These are phyloP conservation scores for Pestalotiopsis fici DNA, from an alignment of 2,329 filamentous ascomycete genomes.

Conservation along the genomic window DNA sequence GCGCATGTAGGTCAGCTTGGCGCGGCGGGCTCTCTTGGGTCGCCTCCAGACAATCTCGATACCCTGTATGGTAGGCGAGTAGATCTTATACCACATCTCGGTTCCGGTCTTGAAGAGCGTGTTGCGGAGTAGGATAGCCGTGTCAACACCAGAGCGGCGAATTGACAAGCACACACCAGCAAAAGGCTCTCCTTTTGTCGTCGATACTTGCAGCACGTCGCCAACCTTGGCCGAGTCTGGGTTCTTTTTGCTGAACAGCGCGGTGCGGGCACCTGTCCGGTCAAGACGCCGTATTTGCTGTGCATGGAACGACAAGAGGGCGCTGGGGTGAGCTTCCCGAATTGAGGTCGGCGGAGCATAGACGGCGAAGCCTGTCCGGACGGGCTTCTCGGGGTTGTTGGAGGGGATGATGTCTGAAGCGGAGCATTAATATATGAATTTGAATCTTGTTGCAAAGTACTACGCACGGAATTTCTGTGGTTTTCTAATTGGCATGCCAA, in stretches of 20 bases:
- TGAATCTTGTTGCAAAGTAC: slow-evolving; percentile 14
- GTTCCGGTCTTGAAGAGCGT: slow-evolving; percentile 84
- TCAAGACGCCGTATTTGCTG: slow-evolving; percentile 77
- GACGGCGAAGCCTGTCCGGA: slow-evolving; percentile 50
- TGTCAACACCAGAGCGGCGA: slow-evolving; percentile 84
- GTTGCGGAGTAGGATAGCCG: slow-evolving; percentile 81
- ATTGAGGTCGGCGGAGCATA: slow-evolving; percentile 59
- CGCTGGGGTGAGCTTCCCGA: slow-evolving; percentile 60
- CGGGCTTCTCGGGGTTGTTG: slow-evolving; percentile 25
- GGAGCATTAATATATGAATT: slow-evolving; percentile 9
- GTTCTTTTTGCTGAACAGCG: slow-evolving; percentile 78
- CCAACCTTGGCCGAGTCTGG: slow-evolving; percentile 79
- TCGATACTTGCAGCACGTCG: slow-evolving; percentile 88
- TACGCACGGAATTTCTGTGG: slow-evolving; percentile 20
- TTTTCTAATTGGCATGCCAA: slow-evolving; percentile 3
- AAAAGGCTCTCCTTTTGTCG: slow-evolving; percentile 81
- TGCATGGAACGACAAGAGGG: slow-evolving; percentile 66
- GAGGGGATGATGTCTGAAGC: slow-evolving; percentile 29
- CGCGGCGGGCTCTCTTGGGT: slow-evolving; percentile 82
- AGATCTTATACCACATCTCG: slow-evolving; percentile 98
- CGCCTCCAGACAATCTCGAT: slow-evolving; percentile 92
- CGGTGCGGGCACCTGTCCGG: slow-evolving; percentile 78
- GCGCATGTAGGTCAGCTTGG: slow-evolving; percentile 88
- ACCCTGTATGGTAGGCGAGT: slow-evolving; percentile 83
- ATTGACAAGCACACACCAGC: slow-evolving; percentile 87